Evolutionary conservation across 1,284 basidiomycete species (phyloP).

Genomic region (Ceratobasidium sp.): DNA sequence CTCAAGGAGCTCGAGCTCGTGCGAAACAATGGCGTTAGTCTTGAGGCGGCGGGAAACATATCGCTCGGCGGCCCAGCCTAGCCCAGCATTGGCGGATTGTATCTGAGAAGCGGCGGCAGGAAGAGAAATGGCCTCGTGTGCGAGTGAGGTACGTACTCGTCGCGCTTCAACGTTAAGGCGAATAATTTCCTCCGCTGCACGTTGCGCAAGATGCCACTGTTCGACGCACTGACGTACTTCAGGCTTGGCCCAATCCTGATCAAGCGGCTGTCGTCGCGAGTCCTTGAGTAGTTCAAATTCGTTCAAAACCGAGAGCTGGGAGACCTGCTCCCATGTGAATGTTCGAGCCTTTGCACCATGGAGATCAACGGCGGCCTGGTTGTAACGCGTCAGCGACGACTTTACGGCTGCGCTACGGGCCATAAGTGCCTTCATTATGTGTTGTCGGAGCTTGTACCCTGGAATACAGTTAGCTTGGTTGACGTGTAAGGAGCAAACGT

Average conservation of each 20-base stretch:
- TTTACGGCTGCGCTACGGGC: background rate
- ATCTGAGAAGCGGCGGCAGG: background rate
- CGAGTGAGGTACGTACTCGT: background rate
- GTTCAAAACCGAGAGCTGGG: background rate
- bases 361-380: background rate
- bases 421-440: background rate
- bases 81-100: background rate
- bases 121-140: background rate
- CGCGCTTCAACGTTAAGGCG: conserved; percentile 2
- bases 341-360: background rate
- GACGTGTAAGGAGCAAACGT: background rate
- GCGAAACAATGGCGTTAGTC: background rate
- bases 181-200: conserved; percentile 2
- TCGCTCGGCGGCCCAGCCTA: background rate
- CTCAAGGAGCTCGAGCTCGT: background rate
- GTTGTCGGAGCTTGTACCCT: conserved; percentile 14
- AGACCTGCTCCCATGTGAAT: background rate
- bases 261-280: background rate
- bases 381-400: background rate
- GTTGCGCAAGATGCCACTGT: background rate
- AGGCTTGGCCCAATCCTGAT: conserved; percentile 4
- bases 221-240: background rate
- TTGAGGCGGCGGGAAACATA: background rate
- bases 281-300: background rate
- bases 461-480: background rate